A percentile compares a stretch with the other conserved stretches of the same genome.
phyloP scores from a whole-genome alignment of 1,284 basidiomycete species.

The Vanrija sp. region DNA sequence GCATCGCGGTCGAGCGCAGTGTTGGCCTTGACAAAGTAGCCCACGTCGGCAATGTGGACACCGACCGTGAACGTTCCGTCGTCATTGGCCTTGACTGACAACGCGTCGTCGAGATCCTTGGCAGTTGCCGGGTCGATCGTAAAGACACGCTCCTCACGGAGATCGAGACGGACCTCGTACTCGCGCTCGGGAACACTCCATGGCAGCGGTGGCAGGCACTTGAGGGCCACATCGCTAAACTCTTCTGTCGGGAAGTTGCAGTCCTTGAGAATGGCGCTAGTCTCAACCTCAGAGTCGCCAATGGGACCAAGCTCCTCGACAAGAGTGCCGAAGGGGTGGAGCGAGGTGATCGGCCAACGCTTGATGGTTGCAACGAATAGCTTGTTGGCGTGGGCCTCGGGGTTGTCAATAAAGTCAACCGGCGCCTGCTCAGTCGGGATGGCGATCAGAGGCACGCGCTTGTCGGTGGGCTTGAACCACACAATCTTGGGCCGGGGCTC shows the following conservation, averaged over 20 bases:
- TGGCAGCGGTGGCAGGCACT: constrained; percentile 89
- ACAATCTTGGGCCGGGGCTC: constrained; percentile 94
- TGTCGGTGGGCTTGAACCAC: constrained; percentile 99
- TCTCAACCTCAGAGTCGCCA: constrained; percentile 95
- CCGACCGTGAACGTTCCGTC: constrained; percentile 89
- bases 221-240: constrained; percentile 86
- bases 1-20: constrained; percentile 96
- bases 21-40: constrained; percentile 93
- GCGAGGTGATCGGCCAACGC: constrained; percentile 77
- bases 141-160: constrained; percentile 80
- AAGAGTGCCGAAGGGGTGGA: constrained; percentile 97
- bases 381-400: constrained; percentile 82
- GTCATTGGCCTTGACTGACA: constrained; percentile 82
- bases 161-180: constrained; percentile 77
- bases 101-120: constrained; percentile 90
- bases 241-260: constrained; percentile 97
- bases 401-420: constrained; percentile 89
- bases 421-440: constrained; percentile 99
- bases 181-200: constrained; percentile 84
- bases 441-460: constrained; percentile 96
- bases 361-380: constrained; percentile 99
- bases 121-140: constrained; percentile 88
- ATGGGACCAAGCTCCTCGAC: constrained; percentile 99
- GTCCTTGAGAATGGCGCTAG: constrained; percentile 93
- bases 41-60: constrained; percentile 93